Base-by-base conservation (phyloP, 2,329 filamentous ascomycete genomes). In the Xylariaceae sp. region DNA sequence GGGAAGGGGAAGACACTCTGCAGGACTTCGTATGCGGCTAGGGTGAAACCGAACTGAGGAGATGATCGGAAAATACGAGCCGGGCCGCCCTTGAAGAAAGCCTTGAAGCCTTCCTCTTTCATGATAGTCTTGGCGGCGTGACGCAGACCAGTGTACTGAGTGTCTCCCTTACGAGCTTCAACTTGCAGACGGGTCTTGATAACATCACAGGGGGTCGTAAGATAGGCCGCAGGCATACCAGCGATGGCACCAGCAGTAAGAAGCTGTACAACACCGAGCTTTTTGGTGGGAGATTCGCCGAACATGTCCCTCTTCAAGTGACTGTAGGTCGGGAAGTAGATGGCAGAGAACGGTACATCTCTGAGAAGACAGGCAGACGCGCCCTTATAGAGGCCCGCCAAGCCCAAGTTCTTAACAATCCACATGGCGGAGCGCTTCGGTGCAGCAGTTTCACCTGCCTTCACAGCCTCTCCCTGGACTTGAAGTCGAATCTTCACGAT, bases 401-500 rank as follows among this genome's bases (percentile, higher is more conserved):
- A 82, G 78, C 94, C 94, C 55, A 99, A 77, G 72, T 99, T 96
- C 68, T 86, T 86, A 54, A 97, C 87, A 61, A 99, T 97, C 94
- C 94, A 99, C 76, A 97, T 88, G 50, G 94, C 94, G 11, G 91
- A 96, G 59, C 94, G 87, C 71, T 87, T 91, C 45, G 89, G 89
- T 27, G 22, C 22, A 14, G 87, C 81, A 51, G 85, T 86, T 57
- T 94, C 87, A 22, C 89, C 83, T 42, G 78, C 87, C 75, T 96
- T 97, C 57, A 90, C 86, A 39, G 96, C 85, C 72, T 99, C 94
- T 52, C 94, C 94, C 75, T 99, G 94, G 19, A 99, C 88, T 71
- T 99, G 94, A 46, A 99, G 83, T 58, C 94, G 88, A 67, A 99
- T 99, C 78, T 99, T 99, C 76, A 99, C 94, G 66, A 99, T 99